A percentile compares a stretch with the other conserved stretches of the same genome.
Conservation (phyloP, 2,329 filamentous ascomycete species). For the Aureobasidium zeae region DNA sequence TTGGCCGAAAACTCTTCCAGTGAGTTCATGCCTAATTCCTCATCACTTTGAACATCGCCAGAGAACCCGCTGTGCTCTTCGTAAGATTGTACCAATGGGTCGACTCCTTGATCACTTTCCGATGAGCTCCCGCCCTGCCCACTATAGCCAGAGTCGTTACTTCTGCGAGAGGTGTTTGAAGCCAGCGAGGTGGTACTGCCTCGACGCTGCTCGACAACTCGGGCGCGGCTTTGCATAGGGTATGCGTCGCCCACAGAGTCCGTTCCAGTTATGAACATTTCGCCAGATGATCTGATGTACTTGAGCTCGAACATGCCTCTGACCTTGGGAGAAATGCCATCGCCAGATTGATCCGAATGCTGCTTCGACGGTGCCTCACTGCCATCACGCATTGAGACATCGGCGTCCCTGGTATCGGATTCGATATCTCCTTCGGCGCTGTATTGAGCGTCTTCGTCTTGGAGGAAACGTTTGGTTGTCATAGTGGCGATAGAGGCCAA, state of each 20-base stretch:
- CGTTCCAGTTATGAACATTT: constrained; percentile 36
- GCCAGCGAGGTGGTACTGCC: constrained; percentile 19
- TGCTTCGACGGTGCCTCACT: constrained; percentile 17
- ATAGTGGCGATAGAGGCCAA: constrained; percentile 66
- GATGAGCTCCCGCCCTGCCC: constrained; percentile 11
- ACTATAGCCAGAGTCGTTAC: constrained; percentile 16
- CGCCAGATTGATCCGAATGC: constrained; percentile 42
- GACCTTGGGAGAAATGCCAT: constrained; percentile 53
- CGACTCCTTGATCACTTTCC: constrained; percentile 22
- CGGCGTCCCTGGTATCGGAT: constrained; percentile 83
- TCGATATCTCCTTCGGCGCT: constrained; percentile 19
- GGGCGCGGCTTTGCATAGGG: constrained; percentile 25
- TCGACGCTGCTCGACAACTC: constrained; percentile 20
- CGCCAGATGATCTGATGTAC: constrained; percentile 51
- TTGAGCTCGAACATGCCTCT: constrained; percentile 70
- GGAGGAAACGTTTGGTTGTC: constrained; percentile 43
- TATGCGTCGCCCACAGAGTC: constrained; percentile 41
- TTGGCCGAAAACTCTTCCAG: constrained; percentile 15
- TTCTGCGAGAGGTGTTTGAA: constrained; percentile 22
- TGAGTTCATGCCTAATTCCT: constrained; percentile 10
- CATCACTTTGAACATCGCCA: constrained; percentile 17
- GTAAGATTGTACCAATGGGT: constrained; percentile 7
- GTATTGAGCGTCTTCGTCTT: constrained; percentile 43
- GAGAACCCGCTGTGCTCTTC: not conserved
- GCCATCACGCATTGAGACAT: constrained; percentile 50